phyloP scores from a whole-genome alignment of 1,284 basidiomycete genomes.

The Acaromyces ingoldii region DNA sequence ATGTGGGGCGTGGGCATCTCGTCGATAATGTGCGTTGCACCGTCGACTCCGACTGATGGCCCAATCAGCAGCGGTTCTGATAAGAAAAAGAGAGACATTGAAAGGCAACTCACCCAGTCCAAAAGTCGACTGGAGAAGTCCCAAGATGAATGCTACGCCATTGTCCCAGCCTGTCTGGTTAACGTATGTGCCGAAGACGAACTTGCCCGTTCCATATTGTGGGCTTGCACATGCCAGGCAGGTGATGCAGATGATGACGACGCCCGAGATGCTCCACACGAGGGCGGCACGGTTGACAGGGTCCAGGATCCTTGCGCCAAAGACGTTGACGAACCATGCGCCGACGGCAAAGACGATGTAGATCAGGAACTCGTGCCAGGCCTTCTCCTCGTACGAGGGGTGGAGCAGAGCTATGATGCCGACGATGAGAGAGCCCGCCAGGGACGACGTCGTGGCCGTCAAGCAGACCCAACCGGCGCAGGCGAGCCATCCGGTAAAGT shows the following conservation, averaged over 20 bases:
- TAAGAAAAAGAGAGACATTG: background rate
- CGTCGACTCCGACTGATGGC: constrained; percentile 29
- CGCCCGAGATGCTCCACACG: constrained; percentile 51
- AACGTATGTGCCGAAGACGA: constrained; percentile 53
- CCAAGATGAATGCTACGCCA: constrained; percentile 55
- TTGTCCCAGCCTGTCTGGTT: constrained; percentile 56
- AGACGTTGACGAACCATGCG: constrained; percentile 37
- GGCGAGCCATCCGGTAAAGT: constrained; percentile 36
- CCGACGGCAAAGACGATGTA: constrained; percentile 32
- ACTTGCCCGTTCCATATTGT: constrained; percentile 51
- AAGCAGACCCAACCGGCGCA: constrained; percentile 52
- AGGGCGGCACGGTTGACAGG: constrained; percentile 18
- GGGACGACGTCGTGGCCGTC: constrained; percentile 40
- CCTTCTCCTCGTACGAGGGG: constrained; percentile 37
- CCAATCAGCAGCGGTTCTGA: background rate
- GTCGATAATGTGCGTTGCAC: constrained; percentile 57
- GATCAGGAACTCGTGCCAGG: constrained; percentile 39
- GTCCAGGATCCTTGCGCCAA: constrained; percentile 29
- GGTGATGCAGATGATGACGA: constrained; percentile 52
- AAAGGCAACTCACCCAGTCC: constrained; percentile 50
- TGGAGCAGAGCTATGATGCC: constrained; percentile 52
- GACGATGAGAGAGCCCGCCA: constrained; percentile 48
- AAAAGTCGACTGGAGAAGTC: constrained; percentile 54
- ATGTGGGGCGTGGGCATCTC: constrained; percentile 61
- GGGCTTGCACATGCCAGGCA: constrained; percentile 49